Conservation (phyloP, 192 early-diverging fungal genomes). For the Mortierella alpina region DNA sequence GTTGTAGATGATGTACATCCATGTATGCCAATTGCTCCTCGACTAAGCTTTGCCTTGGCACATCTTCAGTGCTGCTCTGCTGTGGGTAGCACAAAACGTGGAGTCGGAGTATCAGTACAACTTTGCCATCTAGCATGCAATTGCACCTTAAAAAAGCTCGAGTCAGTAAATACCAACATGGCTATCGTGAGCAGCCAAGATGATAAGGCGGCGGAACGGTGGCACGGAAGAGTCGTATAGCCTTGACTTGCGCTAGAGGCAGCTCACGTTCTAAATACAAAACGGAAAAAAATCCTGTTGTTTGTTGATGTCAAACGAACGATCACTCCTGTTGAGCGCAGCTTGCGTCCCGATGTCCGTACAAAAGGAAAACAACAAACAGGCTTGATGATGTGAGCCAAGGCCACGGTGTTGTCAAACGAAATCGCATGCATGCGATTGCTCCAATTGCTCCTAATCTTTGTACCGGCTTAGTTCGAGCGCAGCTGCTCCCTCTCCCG, state of each 20-base stretch:
- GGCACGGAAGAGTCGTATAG: too few relatives aligned
- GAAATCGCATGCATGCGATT: too few relatives aligned
- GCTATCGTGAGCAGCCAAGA: neutral
- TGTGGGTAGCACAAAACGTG: conserved; percentile 56
- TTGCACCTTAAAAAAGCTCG: neutral
- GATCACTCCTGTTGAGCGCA: neutral
- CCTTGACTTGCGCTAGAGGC: neutral
- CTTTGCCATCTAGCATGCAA: conserved; percentile 25
- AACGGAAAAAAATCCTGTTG: conserved; percentile 2
- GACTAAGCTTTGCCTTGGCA: neutral
- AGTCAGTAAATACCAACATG: neutral
- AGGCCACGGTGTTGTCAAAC: neutral
- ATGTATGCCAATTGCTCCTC: neutral
- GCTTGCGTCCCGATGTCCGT: neutral
- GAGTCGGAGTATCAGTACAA: conserved; percentile 44
- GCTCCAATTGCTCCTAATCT: too few relatives aligned
- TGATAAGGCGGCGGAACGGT: neutral
- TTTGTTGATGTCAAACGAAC: conserved; percentile 1
- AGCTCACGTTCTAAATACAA: neutral
- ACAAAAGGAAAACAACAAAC: neutral
- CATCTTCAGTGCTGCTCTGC: conserved; percentile 47
- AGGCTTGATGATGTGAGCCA: conserved; percentile 6
- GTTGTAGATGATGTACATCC: neutral
- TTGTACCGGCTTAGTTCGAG: too few relatives aligned
- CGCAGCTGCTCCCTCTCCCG: too few relatives aligned